Evolutionary conservation across 768 basidiomycete species (phyloP).

Genomic region (Mycena galopus): DNA sequence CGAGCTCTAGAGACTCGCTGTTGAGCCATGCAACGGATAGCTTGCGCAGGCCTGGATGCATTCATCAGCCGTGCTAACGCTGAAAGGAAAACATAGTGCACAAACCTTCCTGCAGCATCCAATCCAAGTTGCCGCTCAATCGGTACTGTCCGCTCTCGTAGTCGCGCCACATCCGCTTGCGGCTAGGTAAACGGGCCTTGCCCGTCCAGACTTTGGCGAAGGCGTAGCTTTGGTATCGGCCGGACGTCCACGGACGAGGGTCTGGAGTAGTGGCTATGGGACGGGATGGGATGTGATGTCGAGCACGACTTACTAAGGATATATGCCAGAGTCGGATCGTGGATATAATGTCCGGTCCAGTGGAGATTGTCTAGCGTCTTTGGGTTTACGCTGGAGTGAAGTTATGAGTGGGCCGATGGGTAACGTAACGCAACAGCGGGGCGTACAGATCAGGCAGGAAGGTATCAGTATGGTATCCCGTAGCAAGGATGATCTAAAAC

Average conservation of each 20-base stretch:
- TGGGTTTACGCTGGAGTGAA: conserved; percentile 12
- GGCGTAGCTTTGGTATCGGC: conserved; percentile 30
- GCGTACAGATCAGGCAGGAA: conserved; percentile 40
- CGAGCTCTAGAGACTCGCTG: no score
- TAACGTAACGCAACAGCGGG: background rate
- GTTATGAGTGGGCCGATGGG: background rate
- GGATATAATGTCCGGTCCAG: no score
- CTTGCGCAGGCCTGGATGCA: no score
- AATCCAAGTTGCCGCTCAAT: conserved; percentile 31
- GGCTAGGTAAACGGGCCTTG: conserved; percentile 38
- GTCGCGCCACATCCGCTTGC: conserved; percentile 33
- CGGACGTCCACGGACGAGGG: conserved; percentile 28
- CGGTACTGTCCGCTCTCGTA: conserved; percentile 24
- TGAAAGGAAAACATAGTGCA: no score
- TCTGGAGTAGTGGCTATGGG: background rate
- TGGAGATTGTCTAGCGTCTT: no score
- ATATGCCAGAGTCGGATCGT: no score
- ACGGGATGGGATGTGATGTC: background rate
- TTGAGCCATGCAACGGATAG: no score
- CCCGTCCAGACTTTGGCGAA: conserved; percentile 42
- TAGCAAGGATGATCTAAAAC: conserved; percentile 42
- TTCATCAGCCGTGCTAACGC: no score
- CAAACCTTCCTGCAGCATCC: conserved; percentile 35
- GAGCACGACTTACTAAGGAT: conserved; percentile 31
- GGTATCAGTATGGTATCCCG: conserved; percentile 46